phyloP scores from a whole-genome alignment of 2,329 filamentous ascomycete species.

The Gnomoniopsis smithogilvyi region DNA sequence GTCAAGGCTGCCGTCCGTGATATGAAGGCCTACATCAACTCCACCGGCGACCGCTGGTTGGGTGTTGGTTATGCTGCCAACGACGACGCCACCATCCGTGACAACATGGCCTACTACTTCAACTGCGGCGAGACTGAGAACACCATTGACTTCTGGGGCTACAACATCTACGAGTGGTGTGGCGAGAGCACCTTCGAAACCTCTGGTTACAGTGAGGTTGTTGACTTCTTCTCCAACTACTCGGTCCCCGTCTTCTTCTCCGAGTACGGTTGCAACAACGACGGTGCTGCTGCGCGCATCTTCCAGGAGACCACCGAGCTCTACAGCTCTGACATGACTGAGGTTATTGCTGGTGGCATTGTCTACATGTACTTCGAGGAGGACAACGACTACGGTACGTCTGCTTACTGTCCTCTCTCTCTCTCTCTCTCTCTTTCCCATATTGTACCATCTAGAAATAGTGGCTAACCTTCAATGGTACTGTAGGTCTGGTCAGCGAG shows the following conservation, averaged over 20 bases:
- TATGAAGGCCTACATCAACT: slow-evolving; percentile 89
- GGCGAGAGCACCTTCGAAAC: slow-evolving; percentile 72
- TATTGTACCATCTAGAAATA: neutral
- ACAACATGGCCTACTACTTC: slow-evolving; percentile 85
- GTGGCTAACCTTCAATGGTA: neutral
- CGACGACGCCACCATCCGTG: slow-evolving; percentile 81
- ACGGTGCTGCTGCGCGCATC: slow-evolving; percentile 61
- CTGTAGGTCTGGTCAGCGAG: slow-evolving; percentile 62
- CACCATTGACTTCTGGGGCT: slow-evolving; percentile 96
- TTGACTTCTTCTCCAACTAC: slow-evolving; percentile 83
- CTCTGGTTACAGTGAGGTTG: slow-evolving; percentile 80
- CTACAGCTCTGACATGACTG: slow-evolving; percentile 76
- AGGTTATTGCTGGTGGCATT: slow-evolving; percentile 91
- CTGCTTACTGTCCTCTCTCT: no score
- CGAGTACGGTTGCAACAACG: slow-evolving; percentile 92
- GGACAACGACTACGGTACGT: slow-evolving; percentile 57
- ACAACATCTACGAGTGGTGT: slow-evolving; percentile 99
- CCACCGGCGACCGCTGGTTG: slow-evolving; percentile 71
- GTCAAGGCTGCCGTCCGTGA: slow-evolving; percentile 98
- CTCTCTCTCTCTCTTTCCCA: no score
- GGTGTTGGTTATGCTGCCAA: slow-evolving; percentile 96
- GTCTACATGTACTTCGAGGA: slow-evolving; percentile 99
- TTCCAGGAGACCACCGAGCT: slow-evolving; percentile 85
- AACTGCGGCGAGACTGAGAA: slow-evolving; percentile 68
- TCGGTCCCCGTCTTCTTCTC: slow-evolving; percentile 97